Evolutionary conservation across 2,329 filamentous ascomycete genomes (phyloP), one percentile per base, ranked within the genome.

Genomic region (Venturiaceae sp.): DNA sequence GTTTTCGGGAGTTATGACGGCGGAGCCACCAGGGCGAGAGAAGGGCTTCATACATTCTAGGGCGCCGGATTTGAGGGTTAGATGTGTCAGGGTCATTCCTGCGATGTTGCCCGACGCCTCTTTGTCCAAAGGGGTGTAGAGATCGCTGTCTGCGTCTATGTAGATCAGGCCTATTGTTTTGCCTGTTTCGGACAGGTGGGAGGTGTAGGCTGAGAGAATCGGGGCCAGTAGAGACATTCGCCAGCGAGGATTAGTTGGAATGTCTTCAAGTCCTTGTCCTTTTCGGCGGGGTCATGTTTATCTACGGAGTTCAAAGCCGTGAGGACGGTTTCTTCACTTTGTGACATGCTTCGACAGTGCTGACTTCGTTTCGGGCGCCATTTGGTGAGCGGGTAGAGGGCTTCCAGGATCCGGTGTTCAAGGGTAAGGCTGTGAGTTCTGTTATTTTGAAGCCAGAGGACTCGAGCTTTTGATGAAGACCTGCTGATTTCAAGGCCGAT

Each of bases 61-160:
- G 14, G 55, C 55, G 30, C 55, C 55, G 7, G 47, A 37, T 36
- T 26, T 60, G 32, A 61, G 58, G n/a, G 63, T 62, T 11, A 65
- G 28, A 46, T 66, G 64, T 34, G 64, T 65, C 55, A 66, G 63
- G 41, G 63, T 64, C 63, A 66, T 66, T 21, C 63, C 61, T 19
- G 64, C 65, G 50, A 65, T 63, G 9, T 60, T 64, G 3, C 62
- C 63, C 23, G 53, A 54, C 14, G 58, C 55, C 37, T 60, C 55
- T 3, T 60, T 58, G 23, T 62, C 61, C 8, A 34, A 26, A 2
- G 64, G 63, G 28, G 59, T 61, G 53, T 60, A 62, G 23, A 65
- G 30, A 55, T 66, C 63, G 32, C 62, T 61, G 46, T 64, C 61
- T 3, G 62, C 64, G 47, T 64, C 64, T n/a, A 64, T 58, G 52